Evolutionary conservation across 306 rosid genomes (phyloP).

Genomic region (barrel medic (Medicago truncatula)): DNA sequence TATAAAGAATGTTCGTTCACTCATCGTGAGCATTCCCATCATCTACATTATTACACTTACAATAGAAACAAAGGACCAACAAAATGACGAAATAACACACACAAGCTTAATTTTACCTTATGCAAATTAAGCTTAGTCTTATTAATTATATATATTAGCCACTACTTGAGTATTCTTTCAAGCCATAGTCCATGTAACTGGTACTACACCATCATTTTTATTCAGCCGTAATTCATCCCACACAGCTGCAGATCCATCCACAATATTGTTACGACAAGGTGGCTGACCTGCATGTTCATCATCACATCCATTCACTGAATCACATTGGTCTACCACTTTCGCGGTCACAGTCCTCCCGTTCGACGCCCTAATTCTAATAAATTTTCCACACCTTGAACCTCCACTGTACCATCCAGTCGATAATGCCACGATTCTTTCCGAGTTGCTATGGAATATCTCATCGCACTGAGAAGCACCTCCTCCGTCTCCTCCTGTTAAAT

Average conservation of each 20-base stretch:
- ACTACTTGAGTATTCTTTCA: not conserved
- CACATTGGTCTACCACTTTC: slow-evolving; percentile 67
- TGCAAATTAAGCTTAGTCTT: not conserved
- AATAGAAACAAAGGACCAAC: not conserved
- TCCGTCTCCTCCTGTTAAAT: slow-evolving; percentile 40
- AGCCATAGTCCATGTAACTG: slow-evolving; percentile 56
- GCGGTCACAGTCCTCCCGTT: slow-evolving; percentile 53
- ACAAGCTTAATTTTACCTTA: not conserved
- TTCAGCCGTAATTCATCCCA: slow-evolving; percentile 56
- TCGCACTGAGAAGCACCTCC: slow-evolving; percentile 52
- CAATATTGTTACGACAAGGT: slow-evolving; percentile 54
- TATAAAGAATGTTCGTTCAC: not conserved
- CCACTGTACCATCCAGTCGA: slow-evolving; percentile 60
- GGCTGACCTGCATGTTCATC: slow-evolving; percentile 52
- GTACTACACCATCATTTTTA: slow-evolving; percentile 36
- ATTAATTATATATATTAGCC: not conserved
- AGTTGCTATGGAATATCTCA: slow-evolving; percentile 35
- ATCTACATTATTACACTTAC: not conserved
- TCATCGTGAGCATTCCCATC: not conserved
- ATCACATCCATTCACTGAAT: slow-evolving; percentile 56
- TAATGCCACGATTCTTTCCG: slow-evolving; percentile 52
- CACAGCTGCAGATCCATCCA: slow-evolving; percentile 60
- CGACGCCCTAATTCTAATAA: slow-evolving; percentile 36
- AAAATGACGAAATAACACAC: not conserved
- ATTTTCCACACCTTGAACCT: slow-evolving; percentile 47